phyloP scores from a whole-genome alignment of 257 asterid species.

The Solanum paucissectum region DNA sequence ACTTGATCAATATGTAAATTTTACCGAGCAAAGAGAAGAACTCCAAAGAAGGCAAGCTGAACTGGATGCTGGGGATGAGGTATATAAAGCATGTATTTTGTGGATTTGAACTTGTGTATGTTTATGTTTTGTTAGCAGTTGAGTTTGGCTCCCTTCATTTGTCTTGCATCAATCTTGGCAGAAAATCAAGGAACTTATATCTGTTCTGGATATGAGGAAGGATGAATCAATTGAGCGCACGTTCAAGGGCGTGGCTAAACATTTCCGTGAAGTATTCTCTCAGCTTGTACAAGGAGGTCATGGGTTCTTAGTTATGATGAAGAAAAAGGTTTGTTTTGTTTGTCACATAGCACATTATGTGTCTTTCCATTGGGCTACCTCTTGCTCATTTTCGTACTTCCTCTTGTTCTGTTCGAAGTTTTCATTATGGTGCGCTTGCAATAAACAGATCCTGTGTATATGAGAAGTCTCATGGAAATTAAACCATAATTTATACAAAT shows the following conservation, averaged over 20 bases:
- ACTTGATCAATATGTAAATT: conserved; percentile 91
- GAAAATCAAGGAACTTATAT: conserved; percentile 96
- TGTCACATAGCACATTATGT: not conserved
- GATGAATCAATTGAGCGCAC: conserved; percentile 99
- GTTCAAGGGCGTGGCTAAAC: conserved; percentile 93
- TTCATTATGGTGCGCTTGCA: not conserved
- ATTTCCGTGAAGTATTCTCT: conserved; percentile 92
- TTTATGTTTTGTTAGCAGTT: not conserved
- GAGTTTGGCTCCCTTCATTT: conserved; percentile 6
- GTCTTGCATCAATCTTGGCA: conserved; percentile 20
- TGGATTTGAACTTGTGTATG: not conserved
- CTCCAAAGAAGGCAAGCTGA: conserved; percentile 93
- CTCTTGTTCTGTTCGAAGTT: not conserved
- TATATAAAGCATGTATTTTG: conserved; percentile 15
- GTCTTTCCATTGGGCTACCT: not conserved
- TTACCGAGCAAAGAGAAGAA: conserved; percentile 94
- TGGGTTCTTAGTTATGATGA: conserved; percentile 88
- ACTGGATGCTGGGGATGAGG: conserved; percentile 96
- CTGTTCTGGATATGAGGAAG: conserved; percentile 93
- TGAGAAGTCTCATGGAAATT: not conserved
- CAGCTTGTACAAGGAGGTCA: conserved; percentile 99
- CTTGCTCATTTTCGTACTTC: not conserved
- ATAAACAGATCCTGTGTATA: not conserved
- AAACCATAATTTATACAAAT: not conserved
- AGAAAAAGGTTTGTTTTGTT: conserved; percentile 69